Conservation (phyloP, 2,329 filamentous ascomycete genomes). For the Ascochyta fabae region DNA sequence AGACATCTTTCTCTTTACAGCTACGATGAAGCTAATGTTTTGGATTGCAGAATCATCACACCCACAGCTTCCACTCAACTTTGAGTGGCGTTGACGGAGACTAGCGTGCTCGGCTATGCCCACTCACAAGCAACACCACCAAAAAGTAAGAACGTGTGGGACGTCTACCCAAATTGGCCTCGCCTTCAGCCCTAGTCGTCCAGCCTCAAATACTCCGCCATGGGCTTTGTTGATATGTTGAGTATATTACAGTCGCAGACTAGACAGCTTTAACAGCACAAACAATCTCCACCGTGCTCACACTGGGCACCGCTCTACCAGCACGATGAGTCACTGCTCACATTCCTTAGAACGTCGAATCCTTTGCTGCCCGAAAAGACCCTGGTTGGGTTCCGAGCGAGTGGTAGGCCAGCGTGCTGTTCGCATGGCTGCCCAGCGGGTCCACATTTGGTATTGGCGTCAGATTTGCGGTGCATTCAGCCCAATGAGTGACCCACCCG, state of each 20-base stretch:
- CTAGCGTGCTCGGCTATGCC: slow-evolving; percentile 22
- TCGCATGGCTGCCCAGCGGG: slow-evolving; percentile 37
- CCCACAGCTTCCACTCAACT: background rate
- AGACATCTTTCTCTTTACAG: background rate
- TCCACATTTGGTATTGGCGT: slow-evolving; percentile 32
- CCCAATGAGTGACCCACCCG: slow-evolving; percentile 30
- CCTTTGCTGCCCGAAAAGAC: slow-evolving; percentile 33
- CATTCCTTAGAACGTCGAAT: slow-evolving; percentile 11
- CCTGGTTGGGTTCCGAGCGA: slow-evolving; percentile 34
- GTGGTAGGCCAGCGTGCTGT: slow-evolving; percentile 23
- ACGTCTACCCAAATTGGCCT: slow-evolving; percentile 14
- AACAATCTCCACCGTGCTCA: slow-evolving; percentile 5
- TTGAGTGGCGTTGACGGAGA: slow-evolving; percentile 12
- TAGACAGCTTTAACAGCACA: slow-evolving; percentile 16
- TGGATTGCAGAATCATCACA: background rate
- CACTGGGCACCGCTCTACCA: slow-evolving; percentile 16
- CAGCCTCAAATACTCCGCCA: background rate
- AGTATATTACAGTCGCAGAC: background rate
- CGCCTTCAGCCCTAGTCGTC: background rate
- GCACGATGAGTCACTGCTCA: slow-evolving; percentile 30
- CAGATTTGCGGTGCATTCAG: slow-evolving; percentile 24
- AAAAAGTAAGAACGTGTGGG: slow-evolving; percentile 31
- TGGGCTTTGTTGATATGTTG: background rate
- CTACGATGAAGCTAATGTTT: background rate
- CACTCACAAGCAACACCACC: slow-evolving; percentile 10